Evolutionary conservation across 2,329 filamentous ascomycete genomes (phyloP).

Genomic region (Pleomassaria siparia): DNA sequence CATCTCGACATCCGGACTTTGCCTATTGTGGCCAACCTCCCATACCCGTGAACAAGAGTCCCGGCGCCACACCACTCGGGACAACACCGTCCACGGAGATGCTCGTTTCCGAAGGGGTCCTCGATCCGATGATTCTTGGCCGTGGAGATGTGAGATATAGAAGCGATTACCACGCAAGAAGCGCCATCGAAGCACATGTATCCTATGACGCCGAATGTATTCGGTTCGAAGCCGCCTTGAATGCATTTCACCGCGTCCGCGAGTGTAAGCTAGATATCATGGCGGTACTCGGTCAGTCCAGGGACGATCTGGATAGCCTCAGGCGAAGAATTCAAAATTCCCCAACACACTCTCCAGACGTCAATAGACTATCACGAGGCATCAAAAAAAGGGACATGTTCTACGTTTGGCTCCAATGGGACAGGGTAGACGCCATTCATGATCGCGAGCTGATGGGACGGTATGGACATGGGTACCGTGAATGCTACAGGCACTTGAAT

Average conservation of each 20-base stretch:
- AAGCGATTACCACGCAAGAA: not conserved
- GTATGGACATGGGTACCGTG: not conserved
- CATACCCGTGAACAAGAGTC: too few relatives aligned
- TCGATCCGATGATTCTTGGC: too few relatives aligned
- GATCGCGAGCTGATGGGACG: not conserved
- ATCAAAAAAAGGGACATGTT: not conserved
- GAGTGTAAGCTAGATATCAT: not conserved
- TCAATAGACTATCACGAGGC: not conserved
- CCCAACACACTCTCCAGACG: not conserved
- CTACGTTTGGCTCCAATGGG: not conserved
- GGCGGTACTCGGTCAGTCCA: not conserved
- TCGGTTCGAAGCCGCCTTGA: not conserved
- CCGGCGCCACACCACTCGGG: too few relatives aligned
- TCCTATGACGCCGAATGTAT: not conserved
- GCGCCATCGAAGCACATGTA: not conserved
- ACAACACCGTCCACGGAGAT: too few relatives aligned
- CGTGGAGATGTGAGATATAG: too few relatives aligned
- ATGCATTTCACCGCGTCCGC: not conserved
- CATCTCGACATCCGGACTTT: too few relatives aligned
- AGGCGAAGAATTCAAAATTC: not conserved
- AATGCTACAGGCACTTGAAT: not conserved
- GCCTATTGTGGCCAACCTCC: too few relatives aligned
- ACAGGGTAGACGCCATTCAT: not conserved
- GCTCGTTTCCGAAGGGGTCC: too few relatives aligned
- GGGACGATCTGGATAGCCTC: not conserved